A percentile compares a stretch with the other conserved stretches of the same genome.
Conservation (phyloP, 768 basidiomycete species). For the Gyrodon lividus region DNA sequence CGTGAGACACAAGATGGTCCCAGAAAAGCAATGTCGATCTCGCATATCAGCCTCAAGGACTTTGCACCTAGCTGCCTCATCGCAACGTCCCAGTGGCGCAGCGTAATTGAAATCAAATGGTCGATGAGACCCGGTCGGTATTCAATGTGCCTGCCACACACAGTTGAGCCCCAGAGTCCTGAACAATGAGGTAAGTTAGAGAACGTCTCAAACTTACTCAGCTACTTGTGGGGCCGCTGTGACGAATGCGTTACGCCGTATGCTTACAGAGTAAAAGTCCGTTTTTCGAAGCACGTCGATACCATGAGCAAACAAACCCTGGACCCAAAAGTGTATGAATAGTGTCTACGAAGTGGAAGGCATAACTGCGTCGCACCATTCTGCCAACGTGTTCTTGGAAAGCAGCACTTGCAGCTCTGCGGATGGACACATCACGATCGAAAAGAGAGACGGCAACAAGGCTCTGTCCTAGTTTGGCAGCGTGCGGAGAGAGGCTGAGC, state of each 20-base stretch:
- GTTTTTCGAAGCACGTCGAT: slow-evolving; percentile 90
- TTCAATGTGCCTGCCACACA: slow-evolving; percentile 60
- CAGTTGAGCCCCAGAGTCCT: slow-evolving; percentile 10
- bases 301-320: slow-evolving; percentile 91
- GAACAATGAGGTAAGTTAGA: slow-evolving; percentile 8
- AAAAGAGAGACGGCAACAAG: slow-evolving; percentile 81
- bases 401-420: slow-evolving; percentile 94
- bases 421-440: slow-evolving; percentile 93
- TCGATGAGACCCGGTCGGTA: slow-evolving; percentile 70
- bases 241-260: slow-evolving; percentile 82
- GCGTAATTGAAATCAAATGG: slow-evolving; percentile 69
- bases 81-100: slow-evolving; percentile 86
- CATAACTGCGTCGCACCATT: slow-evolving; percentile 54
- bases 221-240: slow-evolving; percentile 84
- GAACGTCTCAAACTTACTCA: slow-evolving; percentile 52
- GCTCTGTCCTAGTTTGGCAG: slow-evolving; percentile 60
- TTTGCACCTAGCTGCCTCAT: slow-evolving; percentile 79
- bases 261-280: slow-evolving; percentile 93
- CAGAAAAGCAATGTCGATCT: slow-evolving; percentile 52
- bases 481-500: slow-evolving; percentile 56
- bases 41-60: slow-evolving; percentile 68
- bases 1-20: slow-evolving; percentile 48
- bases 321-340: slow-evolving; percentile 21
- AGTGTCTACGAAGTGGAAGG: slow-evolving; percentile 6
- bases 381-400: slow-evolving; percentile 97